Evolutionary conservation across 2,329 filamentous ascomycete species (phyloP).

Genomic region (Aspergillus flavus): DNA sequence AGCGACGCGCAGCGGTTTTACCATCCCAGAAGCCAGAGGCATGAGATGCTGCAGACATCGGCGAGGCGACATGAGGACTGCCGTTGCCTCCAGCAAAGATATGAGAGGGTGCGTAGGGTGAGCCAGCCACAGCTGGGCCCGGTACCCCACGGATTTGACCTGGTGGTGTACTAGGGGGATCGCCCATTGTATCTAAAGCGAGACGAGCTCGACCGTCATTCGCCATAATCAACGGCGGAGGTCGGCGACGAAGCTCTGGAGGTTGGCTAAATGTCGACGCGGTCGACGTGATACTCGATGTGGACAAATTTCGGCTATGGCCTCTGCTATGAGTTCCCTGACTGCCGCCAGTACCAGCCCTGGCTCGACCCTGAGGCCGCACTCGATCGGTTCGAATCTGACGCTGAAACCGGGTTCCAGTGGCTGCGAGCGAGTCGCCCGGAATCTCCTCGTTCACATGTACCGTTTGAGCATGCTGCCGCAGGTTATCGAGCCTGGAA

Average conservation of each 20-base stretch:
- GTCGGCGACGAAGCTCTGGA: slow-evolving; percentile 69
- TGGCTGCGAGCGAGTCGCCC: slow-evolving; percentile 87
- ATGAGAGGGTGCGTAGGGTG: slow-evolving; percentile 80
- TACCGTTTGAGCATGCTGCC: slow-evolving; percentile 96
- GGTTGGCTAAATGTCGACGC: slow-evolving; percentile 67
- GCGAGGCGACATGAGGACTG: slow-evolving; percentile 81
- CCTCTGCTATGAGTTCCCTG: slow-evolving; percentile 71
- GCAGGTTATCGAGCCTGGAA: slow-evolving; percentile 89
- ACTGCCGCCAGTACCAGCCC: slow-evolving; percentile 77
- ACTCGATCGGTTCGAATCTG: slow-evolving; percentile 88
- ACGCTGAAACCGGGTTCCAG: slow-evolving; percentile 86
- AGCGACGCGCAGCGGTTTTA: slow-evolving; percentile 69
- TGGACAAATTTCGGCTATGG: slow-evolving; percentile 81
- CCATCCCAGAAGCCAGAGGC: slow-evolving; percentile 73
- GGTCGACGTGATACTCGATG: slow-evolving; percentile 81
- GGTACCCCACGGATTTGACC: slow-evolving; percentile 67
- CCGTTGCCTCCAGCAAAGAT: slow-evolving; percentile 71
- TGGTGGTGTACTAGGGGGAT: slow-evolving; percentile 66
- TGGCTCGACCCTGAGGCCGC: slow-evolving; percentile 71
- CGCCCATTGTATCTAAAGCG: slow-evolving; percentile 63
- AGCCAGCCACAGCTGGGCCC: slow-evolving; percentile 70
- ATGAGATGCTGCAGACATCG: slow-evolving; percentile 68
- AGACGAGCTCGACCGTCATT: slow-evolving; percentile 55
- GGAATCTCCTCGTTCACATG: slow-evolving; percentile 98
- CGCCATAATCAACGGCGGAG: slow-evolving; percentile 81